phyloP scores from a whole-genome alignment of 148 eudicot genomes.

The Arbutus unedo region DNA sequence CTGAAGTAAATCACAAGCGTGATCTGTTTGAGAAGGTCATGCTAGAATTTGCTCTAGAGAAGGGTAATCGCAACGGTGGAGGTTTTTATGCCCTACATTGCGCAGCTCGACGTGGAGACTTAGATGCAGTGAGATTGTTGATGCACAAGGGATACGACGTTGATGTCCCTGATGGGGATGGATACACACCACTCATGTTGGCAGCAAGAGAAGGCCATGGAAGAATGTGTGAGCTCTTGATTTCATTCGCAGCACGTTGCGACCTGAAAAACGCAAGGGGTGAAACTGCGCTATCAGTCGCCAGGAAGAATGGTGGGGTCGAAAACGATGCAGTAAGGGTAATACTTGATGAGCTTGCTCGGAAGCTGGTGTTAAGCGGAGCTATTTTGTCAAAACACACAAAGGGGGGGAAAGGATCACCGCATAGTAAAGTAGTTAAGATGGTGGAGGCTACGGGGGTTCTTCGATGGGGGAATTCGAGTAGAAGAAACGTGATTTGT shows the following conservation, averaged over 20 bases:
- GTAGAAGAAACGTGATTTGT: conserved; percentile 63
- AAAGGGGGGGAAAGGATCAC: conserved; percentile 70
- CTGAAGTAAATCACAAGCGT: conserved; percentile 35
- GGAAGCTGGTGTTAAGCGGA: conserved; percentile 54
- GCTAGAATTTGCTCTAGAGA: conserved; percentile 78
- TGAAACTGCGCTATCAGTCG: conserved; percentile 68
- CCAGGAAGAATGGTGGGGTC: conserved; percentile 29
- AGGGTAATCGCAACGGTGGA: conserved; percentile 53
- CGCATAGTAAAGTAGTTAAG: conserved; percentile 56
- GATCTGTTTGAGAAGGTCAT: conserved; percentile 76
- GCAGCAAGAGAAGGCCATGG: conserved; percentile 81
- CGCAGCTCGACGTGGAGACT: conserved; percentile 76
- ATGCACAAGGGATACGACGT: conserved; percentile 67
- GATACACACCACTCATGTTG: conserved; percentile 82
- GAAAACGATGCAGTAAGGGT: conserved; percentile 44
- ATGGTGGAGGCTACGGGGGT: conserved; percentile 50
- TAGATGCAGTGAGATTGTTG: conserved; percentile 55
- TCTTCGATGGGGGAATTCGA: conserved; percentile 73
- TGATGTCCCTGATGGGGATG: conserved; percentile 54
- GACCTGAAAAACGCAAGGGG: conserved; percentile 47
- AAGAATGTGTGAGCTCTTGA: conserved; percentile 47
- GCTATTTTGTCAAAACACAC: conserved; percentile 65
- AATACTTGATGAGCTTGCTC: conserved; percentile 65
- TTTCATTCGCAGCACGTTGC: conserved; percentile 52
- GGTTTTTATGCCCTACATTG: conserved; percentile 74